Conservation (phyloP, 805 yeast genomes). For the Saturnispora mendoncae region DNA sequence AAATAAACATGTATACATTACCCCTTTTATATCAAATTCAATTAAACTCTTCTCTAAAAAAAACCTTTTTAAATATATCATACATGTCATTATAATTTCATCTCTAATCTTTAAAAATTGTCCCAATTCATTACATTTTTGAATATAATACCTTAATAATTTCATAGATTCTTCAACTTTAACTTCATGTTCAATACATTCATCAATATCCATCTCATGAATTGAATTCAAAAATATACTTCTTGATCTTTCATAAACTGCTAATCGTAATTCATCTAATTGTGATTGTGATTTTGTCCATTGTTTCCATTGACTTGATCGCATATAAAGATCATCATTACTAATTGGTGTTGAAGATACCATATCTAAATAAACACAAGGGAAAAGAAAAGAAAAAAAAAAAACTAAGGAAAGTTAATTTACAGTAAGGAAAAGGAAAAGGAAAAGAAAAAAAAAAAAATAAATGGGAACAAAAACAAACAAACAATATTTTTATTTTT, state of each 20-base stretch:
- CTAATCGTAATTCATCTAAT: conserved; percentile 39
- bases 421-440: too few species aligned
- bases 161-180: conserved; percentile 61
- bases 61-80: conserved; percentile 72
- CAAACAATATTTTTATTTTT: too few species aligned
- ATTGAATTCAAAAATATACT: conserved; percentile 14
- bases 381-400: background rate
- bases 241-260: conserved; percentile 50
- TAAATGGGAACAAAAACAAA: too few species aligned
- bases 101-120: conserved; percentile 74
- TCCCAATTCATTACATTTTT: conserved; percentile 62
- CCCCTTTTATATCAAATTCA: conserved; percentile 79
- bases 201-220: conserved; percentile 16
- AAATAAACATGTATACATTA: conserved; percentile 75
- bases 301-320: conserved; percentile 70
- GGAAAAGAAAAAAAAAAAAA: too few species aligned
- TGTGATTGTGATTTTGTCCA: conserved; percentile 76
- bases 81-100: conserved; percentile 81
- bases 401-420: too few species aligned
- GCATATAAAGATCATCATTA: conserved; percentile 80
- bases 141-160: conserved; percentile 62
- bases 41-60: conserved; percentile 72
- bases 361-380: conserved; percentile 4
- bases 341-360: conserved; percentile 32
- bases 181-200: conserved; percentile 34